Evolutionary conservation across 2,329 filamentous ascomycete genomes (phyloP), one percentile per base, ranked within the genome.

Genomic region (Pestalotiopsis sp.): DNA sequence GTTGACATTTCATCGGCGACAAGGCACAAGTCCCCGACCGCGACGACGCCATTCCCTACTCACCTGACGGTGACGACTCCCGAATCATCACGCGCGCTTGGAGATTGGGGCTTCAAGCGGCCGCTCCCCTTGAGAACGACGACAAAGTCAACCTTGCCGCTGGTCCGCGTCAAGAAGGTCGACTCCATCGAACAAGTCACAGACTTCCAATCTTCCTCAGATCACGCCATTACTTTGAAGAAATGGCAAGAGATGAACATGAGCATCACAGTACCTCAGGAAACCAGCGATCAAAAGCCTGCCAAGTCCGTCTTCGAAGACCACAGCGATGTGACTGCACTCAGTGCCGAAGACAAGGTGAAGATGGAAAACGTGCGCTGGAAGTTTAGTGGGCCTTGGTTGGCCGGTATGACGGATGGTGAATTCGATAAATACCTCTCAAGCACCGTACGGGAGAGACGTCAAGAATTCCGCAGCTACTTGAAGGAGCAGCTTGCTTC

Each of bases 21-120:
- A 56, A 81, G 81, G 66, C 84, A 81, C 70, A 80, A 83, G 70
- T 94, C 92, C 17, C 84, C 89, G 66, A 90, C 89, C 24, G 89
- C 92, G 57, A 98, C 95, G 14, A 85, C 88, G 69, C 87, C 89
- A 38, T 92, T 91, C 80, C 95, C 95, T n/a, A 94, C 90, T 65
- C 88, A 92, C 77, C 92, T 96, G 77, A 88, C 94, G 70, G 92
- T 98, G 76, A 90, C 91, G 14, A 94, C 94, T 0, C 91, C 94
- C 5, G 82, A 86, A 58, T 86, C 89, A 20, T 94, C 94, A 7
- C 86, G 93, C 26, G 83, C 85, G 55, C 88, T 88, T 75, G 95
- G 95, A 44, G 95, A 98, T 76, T 98, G 95, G 94, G 95, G 95
- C 14, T 83, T 98, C 74, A 98, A 98, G 82, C 86, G 95, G 66